Base-by-base conservation (phyloP, 495 filamentous ascomycete species). In the Sordaria brevicollis region DNA sequence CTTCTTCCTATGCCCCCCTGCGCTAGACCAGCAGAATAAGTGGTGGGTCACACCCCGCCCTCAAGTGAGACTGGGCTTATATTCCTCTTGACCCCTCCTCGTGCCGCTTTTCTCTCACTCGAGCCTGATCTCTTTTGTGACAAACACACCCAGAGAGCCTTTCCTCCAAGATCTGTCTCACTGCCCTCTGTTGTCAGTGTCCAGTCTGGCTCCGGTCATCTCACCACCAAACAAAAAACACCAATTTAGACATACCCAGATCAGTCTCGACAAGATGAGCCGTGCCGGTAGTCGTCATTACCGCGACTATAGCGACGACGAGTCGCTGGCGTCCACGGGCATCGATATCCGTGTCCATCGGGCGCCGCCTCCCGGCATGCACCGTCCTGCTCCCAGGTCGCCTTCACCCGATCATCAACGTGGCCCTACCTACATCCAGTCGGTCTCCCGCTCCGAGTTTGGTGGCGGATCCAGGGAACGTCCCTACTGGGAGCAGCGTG, bases 311-410 rank as follows among this genome's bases (percentile, higher is more conserved):
- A 77, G 75, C 67, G 75, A 77, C 73, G 75, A 77, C 29, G 75
- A 77, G 71, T 76, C 74, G 35, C 13, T 62, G 49, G 49, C 49
- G 49, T 62, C 49, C 49, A 62, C 49, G 49, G 49, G 49, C 49
- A 71, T 85, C 71, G 83, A 85, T 73, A 79, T 86, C 69, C 83
- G 75, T 62, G 72, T 83, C 41, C 75, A 76, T 15, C 81, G 77
- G 73, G 68, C 34, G 67, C 29, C 31, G 35, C 67, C 76, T 78
- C 65, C 69, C 76, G 34, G 49, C 49, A 62, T 31, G 49, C 74
- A 80, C n/a, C 72, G 66, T 35, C 79, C 77, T 35, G 75, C 75
- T 31, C 74, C 66, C 29, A 62, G 49, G 49, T 62, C 49, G 49
- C 49, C 49, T 62, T 31, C 49, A 13, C 49, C 49, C 49, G 49